These are phyloP conservation scores for Stellera chamaejasme DNA, from an alignment of 345 rosid genomes.

Conservation along the genomic window DNA sequence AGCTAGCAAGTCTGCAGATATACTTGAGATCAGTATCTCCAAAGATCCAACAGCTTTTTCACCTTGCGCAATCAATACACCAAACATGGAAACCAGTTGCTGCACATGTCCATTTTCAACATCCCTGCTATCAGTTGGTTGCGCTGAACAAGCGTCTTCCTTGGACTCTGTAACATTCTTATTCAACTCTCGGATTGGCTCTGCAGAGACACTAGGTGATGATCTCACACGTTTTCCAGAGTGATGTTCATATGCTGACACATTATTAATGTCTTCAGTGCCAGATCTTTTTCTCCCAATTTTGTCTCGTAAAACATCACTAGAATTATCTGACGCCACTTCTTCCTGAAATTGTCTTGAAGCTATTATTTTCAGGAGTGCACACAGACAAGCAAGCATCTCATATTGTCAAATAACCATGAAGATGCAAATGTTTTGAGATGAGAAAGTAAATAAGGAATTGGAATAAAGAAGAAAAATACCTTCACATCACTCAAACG, in stretches of 20 bases:
- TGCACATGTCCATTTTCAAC: slow-evolving; percentile 73
- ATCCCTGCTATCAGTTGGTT: slow-evolving; percentile 30
- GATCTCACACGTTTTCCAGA: slow-evolving; percentile 65
- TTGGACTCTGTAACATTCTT: slow-evolving; percentile 27
- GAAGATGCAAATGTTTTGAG: not conserved
- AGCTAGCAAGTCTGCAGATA: slow-evolving; percentile 89
- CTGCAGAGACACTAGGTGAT: slow-evolving; percentile 49
- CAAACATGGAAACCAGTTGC: slow-evolving; percentile 89
- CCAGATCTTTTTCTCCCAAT: slow-evolving; percentile 65
- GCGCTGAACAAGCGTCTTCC: slow-evolving; percentile 38
- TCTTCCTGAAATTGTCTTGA: slow-evolving; percentile 43
- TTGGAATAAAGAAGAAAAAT: slow-evolving; percentile 19
- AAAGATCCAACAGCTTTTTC: slow-evolving; percentile 78
- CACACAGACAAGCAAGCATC: slow-evolving; percentile 7
- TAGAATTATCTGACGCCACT: slow-evolving; percentile 21
- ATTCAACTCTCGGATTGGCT: slow-evolving; percentile 42
- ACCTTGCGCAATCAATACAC: slow-evolving; percentile 95
- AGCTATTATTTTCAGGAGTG: slow-evolving; percentile 15
- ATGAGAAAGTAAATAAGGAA: slow-evolving; percentile 10
- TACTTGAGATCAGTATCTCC: slow-evolving; percentile 89
- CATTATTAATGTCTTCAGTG: slow-evolving; percentile 36
- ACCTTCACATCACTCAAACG: slow-evolving; percentile 39
- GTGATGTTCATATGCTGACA: slow-evolving; percentile 38
- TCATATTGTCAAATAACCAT: slow-evolving; percentile 6
- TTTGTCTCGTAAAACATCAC: slow-evolving; percentile 31